Evolutionary conservation across 768 basidiomycete genomes (phyloP), one percentile per base, ranked within the genome.

Genomic region (Hygrocybe punicea): DNA sequence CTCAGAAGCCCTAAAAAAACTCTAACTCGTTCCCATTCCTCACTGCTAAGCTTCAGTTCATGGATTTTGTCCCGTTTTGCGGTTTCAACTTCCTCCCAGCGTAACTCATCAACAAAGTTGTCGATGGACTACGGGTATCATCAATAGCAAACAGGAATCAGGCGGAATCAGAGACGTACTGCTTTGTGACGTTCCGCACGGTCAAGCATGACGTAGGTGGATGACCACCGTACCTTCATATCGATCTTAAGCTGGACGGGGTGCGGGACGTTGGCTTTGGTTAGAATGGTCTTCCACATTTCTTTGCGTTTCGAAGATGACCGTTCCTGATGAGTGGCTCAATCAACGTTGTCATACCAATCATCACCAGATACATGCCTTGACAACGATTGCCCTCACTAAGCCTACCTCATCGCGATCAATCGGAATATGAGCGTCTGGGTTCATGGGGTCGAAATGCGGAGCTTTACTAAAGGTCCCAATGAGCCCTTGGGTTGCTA

Each of bases 141-240:
- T 16, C 16, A 42, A 16, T 19, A 29, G 29, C 14, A 42, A 16
- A 19, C 40, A 19, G 40, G 40, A 42, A 14, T 14, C 5, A 16
- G 19, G 29, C 29, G 29, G 29, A 29, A 29, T 29, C 16, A 29
- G 19, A 42, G 14, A 16, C 40, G 11, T 42, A 42, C 40, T 19
- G 14, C 19, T 19, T 42, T 42, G 40, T 42, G 40, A 14, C 40
- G 40, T 42, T 42, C 40, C 19, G 34, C 64, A 1, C 63, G 56
- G 34, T 63, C 36, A 8, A 71, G 58, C 72, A 73, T 73, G 1
- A 60, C 35, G 58, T 66, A 67, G 11, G 67, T 72, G n/a, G 69
- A 73, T 4, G 64, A 67, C 72, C 72, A 73, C 2, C 60, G 56
- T 29, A 72, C 63, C 14, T 57, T 59, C 70, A 72, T 72, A 25